Conservation (phyloP, 371 early-diverging fungal genomes). For the Apophysomyces elegans region DNA sequence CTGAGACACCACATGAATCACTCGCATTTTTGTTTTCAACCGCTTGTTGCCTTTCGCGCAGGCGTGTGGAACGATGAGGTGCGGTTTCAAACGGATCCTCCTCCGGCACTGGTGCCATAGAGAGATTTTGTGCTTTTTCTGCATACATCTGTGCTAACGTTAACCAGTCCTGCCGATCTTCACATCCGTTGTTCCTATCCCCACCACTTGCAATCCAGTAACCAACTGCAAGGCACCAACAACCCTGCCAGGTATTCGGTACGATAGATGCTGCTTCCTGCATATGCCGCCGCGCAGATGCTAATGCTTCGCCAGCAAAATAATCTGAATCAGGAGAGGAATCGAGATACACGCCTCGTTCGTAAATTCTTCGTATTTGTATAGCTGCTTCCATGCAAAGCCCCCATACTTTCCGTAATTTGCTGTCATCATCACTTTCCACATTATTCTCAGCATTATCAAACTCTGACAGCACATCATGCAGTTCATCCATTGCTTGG, state of each 20-base stretch:
- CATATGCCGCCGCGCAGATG: slow-evolving; percentile 17
- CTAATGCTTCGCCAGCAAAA: slow-evolving; percentile 24
- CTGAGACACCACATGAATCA: not conserved
- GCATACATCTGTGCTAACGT: slow-evolving; percentile 9
- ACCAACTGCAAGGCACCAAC: slow-evolving; percentile 36
- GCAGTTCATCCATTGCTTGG: slow-evolving; percentile 5
- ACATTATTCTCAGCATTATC: not conserved
- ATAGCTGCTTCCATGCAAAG: slow-evolving; percentile 15
- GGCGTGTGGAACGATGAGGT: not conserved
- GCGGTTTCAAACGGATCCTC: not conserved
- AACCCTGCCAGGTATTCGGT: slow-evolving; percentile 23
- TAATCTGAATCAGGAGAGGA: not conserved
- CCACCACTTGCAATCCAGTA: slow-evolving; percentile 29
- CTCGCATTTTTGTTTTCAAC: not conserved
- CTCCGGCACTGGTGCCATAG: not conserved
- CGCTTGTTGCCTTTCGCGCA: not conserved
- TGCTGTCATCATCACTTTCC: not conserved
- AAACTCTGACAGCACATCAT: not conserved
- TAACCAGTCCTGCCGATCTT: slow-evolving; percentile 26
- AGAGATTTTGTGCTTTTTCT: not conserved
- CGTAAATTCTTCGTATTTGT: slow-evolving; percentile 16
- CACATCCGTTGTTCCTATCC: slow-evolving; percentile 15
- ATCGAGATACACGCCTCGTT: slow-evolving; percentile 4
- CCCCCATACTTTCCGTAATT: slow-evolving; percentile 13
- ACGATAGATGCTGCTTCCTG: slow-evolving; percentile 16